Conservation (phyloP, 805 yeast genomes). For the Candida wancherniae region DNA sequence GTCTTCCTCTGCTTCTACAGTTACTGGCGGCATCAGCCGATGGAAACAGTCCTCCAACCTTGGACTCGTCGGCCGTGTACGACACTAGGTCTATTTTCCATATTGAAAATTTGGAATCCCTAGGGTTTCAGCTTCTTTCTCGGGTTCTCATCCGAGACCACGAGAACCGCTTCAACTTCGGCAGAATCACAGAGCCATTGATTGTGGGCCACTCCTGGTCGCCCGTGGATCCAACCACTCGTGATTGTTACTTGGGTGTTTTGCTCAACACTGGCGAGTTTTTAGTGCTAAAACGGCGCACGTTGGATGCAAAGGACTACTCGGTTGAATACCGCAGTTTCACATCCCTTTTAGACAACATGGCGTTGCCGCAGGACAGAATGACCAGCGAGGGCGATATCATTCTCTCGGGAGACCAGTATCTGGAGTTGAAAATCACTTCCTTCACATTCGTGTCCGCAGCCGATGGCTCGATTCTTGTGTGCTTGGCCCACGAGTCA, state of each 20-base stretch:
- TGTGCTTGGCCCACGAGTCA: conserved; percentile 15
- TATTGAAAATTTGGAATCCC: conserved; percentile 22
- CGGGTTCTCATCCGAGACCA: conserved; percentile 21
- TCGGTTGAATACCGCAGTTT: conserved; percentile 24
- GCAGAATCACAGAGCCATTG: conserved; percentile 28
- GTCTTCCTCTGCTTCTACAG: conserved; percentile 29
- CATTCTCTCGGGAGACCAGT: conserved; percentile 18
- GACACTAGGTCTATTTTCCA: conserved; percentile 22
- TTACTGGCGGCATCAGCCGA: conserved; percentile 13
- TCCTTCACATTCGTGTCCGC: conserved; percentile 23
- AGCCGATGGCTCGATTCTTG: conserved; percentile 4
- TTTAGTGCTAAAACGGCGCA: conserved; percentile 25
- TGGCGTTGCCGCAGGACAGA: conserved; percentile 15
- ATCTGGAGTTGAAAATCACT: conserved; percentile 21
- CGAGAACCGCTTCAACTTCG: conserved; percentile 27
- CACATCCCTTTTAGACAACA: conserved; percentile 21
- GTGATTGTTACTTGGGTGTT: conserved; percentile 30
- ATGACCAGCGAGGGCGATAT: conserved; percentile 19
- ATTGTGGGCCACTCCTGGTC: conserved; percentile 37
- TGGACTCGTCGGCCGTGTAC: conserved; percentile 22
- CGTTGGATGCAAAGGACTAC: conserved; percentile 22
- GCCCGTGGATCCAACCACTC: conserved; percentile 17
- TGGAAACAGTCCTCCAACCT: conserved; percentile 4
- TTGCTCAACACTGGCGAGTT: conserved; percentile 37
- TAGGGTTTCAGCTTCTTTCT: conserved; percentile 29